Conservation (phyloP, 176 grass and related monocot genomes). For the Oryza officinalis region DNA sequence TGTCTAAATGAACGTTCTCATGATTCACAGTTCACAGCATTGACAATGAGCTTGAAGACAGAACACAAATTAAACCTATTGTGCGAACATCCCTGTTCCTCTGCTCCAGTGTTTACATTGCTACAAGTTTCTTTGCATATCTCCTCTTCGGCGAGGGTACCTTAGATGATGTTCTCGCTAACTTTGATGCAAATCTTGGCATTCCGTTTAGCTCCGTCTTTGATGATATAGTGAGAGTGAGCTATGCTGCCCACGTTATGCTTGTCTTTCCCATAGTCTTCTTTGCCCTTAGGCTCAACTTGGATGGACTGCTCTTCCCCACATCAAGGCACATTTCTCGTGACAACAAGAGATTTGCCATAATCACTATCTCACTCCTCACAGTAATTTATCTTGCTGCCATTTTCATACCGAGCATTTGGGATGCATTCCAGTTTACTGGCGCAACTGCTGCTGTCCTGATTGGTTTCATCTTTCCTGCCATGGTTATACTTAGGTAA, state of each 20-base stretch:
- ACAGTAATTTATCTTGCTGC: slow-evolving; percentile 64
- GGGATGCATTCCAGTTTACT: slow-evolving; percentile 87
- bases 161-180: slow-evolving; percentile 78
- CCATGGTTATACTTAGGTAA: slow-evolving; percentile 78
- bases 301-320: slow-evolving; percentile 82
- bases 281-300: slow-evolving; percentile 73
- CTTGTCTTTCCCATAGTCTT: slow-evolving; percentile 88
- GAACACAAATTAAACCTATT: slow-evolving; percentile 60
- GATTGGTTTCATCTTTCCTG: slow-evolving; percentile 91
- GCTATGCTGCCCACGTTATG: slow-evolving; percentile 78
- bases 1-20: slow-evolving; percentile 38
- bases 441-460: slow-evolving; percentile 75
- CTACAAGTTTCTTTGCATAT: slow-evolving; percentile 85
- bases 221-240: slow-evolving; percentile 71
- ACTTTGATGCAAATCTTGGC: slow-evolving; percentile 79
- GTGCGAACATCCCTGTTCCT: slow-evolving; percentile 63
- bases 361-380: slow-evolving; percentile 61
- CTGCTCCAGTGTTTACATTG: slow-evolving; percentile 76
- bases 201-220: slow-evolving; percentile 66
- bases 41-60: slow-evolving; percentile 73
- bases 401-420: slow-evolving; percentile 84
- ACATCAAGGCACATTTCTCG: slow-evolving; percentile 58
- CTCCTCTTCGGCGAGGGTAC: slow-evolving; percentile 86
- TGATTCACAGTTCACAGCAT: slow-evolving; percentile 82
- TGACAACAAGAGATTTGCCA: slow-evolving; percentile 68